phyloP scores from a whole-genome alignment of 768 basidiomycete genomes.

The Mycena maculata region DNA sequence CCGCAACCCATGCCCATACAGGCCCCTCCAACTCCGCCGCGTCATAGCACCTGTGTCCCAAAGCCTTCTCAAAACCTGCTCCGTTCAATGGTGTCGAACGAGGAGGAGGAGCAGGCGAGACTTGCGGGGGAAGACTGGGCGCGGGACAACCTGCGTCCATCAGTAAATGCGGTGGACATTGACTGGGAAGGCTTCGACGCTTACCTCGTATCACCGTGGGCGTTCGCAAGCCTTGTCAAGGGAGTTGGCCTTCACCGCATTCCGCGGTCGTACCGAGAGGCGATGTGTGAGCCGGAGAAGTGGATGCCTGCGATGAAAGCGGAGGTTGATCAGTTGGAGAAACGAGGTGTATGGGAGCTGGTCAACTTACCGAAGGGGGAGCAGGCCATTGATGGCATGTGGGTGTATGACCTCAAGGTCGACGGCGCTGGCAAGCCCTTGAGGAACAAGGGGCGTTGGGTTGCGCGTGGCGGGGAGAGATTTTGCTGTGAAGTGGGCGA shows the following conservation, averaged over 20 bases:
- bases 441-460: neutral
- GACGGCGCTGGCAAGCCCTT: neutral
- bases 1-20: too few species aligned
- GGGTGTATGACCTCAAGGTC: neutral
- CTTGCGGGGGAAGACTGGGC: too few species aligned
- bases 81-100: too few species aligned
- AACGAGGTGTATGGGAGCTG: neutral
- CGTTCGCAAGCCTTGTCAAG: neutral
- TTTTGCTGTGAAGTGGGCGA: conserved; percentile 11
- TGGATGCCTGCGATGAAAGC: neutral
- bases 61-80: too few species aligned
- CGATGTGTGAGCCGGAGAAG: neutral
- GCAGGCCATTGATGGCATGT: too few species aligned
- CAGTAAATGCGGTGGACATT: too few species aligned
- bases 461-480: neutral
- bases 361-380: too few species aligned
- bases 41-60: neutral
- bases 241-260: neutral
- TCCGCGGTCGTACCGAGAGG: neutral
- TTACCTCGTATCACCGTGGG: neutral
- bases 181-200: neutral
- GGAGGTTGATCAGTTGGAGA: neutral
- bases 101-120: too few species aligned
- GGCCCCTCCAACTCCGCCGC: neutral
- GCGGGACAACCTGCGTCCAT: too few species aligned